Evolutionary conservation across 345 rosid genomes (phyloP), one percentile per base, ranked within the genome.

Genomic region (Erysimum cheiranthoides): DNA sequence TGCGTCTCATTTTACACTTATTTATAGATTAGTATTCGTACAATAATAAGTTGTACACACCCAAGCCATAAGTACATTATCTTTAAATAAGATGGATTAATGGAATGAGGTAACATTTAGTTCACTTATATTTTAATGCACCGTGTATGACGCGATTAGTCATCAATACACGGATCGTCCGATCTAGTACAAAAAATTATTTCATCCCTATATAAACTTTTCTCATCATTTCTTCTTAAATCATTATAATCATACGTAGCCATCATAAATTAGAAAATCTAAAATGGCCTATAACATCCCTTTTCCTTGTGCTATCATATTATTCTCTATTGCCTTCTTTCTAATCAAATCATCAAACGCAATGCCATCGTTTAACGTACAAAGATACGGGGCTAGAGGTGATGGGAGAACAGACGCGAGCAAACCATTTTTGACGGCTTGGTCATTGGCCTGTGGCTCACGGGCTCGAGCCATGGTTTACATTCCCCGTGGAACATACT

Each of bases 321-420:
- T 78, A 65, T 34, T 65, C 10, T 56, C 28, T 61, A 16, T 65
- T 43, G 46, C 56, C 10, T 32, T 54, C 31, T 36, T 71, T 31
- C 39, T 57, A 31, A 51, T 45, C 1, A 54, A 38, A 25, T 61
- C 72, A 50, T 66, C 84, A 30, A 61, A 43, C 4, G 80, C 80
- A 38, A 77, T 49, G 68, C 49, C 39, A 2, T 73, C 82, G 0
- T 74, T 74, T 50, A 78, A 66, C 57, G 77, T 78, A 42, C 61
- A 64, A 7, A 82, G 72, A 47, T 78, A 73, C 30, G 86, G 89
- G n/a, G 95, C 89, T 14, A 87, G 73, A 61, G 79, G 82, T 1
- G 86, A 84, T 7, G 93, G 90, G 9, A 79, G 39, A 62, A 76
- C 83, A 2, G 90, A 89, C 70, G 72, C 94, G 5, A 85, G 86